Percentiles rank a stretch among this genome's conserved stretches.
Conservation (phyloP, 805 yeast genomes). For the Candida sakaeoensis region DNA sequence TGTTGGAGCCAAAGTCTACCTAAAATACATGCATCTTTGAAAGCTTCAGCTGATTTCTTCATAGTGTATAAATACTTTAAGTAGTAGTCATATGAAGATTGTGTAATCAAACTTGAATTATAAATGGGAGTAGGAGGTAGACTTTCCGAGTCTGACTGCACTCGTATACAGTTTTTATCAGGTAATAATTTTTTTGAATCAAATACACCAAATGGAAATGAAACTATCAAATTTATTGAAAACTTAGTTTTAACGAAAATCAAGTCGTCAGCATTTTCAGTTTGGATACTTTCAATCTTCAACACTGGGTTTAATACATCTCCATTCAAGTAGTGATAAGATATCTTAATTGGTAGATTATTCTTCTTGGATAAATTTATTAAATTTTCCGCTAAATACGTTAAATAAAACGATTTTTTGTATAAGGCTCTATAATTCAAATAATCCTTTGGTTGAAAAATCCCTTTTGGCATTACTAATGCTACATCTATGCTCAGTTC, state of each 20-base stretch:
- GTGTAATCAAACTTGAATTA: slow-evolving; percentile 74
- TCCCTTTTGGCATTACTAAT: slow-evolving; percentile 71
- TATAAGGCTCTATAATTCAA: slow-evolving; percentile 86
- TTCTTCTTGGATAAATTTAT: slow-evolving; percentile 49
- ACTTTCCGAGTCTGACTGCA: slow-evolving; percentile 44
- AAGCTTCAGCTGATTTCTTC: slow-evolving; percentile 73
- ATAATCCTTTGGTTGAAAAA: slow-evolving; percentile 84
- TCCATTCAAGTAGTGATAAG: slow-evolving; percentile 68
- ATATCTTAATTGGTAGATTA: slow-evolving; percentile 55
- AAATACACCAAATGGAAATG: slow-evolving; percentile 67
- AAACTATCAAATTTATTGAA: slow-evolving; percentile 67
- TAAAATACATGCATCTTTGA: slow-evolving; percentile 79
- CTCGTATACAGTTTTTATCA: slow-evolving; percentile 76
- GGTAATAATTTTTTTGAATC: slow-evolving; percentile 75
- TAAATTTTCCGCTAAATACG: slow-evolving; percentile 69
- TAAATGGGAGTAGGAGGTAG: slow-evolving; percentile 81
- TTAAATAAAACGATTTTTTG: slow-evolving; percentile 84
- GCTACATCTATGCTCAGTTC: slow-evolving; percentile 75
- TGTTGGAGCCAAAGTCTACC: slow-evolving; percentile 91
- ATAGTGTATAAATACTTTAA: slow-evolving; percentile 73
- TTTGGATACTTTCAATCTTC: slow-evolving; percentile 52
- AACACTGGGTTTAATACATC: slow-evolving; percentile 76
- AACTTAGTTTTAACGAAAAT: slow-evolving; percentile 64
- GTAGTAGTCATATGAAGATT: slow-evolving; percentile 64
- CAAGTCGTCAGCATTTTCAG: slow-evolving; percentile 48